Conservation (phyloP, 306 rosid species). For the Medicago lupulina region DNA sequence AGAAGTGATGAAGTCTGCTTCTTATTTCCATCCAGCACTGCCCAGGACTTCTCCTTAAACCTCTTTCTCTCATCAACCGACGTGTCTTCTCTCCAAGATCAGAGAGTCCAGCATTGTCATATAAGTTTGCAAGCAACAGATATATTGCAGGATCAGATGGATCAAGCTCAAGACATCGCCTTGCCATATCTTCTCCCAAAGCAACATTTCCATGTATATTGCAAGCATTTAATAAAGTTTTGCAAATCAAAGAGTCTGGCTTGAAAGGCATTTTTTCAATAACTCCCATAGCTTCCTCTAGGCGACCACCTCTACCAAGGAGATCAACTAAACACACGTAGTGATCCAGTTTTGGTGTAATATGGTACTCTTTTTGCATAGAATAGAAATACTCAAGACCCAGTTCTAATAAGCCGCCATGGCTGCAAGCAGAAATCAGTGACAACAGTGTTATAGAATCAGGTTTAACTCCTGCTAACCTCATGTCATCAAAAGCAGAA, state of each 20-base stretch:
- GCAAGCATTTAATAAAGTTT: constrained; percentile 69
- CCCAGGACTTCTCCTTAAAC: constrained; percentile 56
- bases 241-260: constrained; percentile 58
- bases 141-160: constrained; percentile 68
- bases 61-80: constrained; percentile 61
- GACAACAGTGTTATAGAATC: constrained; percentile 58
- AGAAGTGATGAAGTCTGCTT: constrained; percentile 55
- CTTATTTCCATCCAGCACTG: constrained; percentile 66
- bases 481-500: constrained; percentile 73
- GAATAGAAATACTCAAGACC: constrained; percentile 66
- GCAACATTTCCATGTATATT: constrained; percentile 58
- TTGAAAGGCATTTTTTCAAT: constrained; percentile 60
- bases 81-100: constrained; percentile 64
- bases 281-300: constrained; percentile 69
- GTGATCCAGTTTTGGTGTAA: constrained; percentile 62
- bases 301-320: constrained; percentile 64
- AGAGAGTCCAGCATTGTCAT: constrained; percentile 54
- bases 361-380: constrained; percentile 55
- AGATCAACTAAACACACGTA: constrained; percentile 66
- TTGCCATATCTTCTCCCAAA: constrained; percentile 70
- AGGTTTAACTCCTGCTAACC: constrained; percentile 61
- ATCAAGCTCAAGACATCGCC: constrained; percentile 66
- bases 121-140: constrained; percentile 62
- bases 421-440: constrained; percentile 72
- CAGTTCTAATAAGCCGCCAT: constrained; percentile 55